Base-by-base conservation (phyloP, 202 grass and related monocot genomes). In the Brachypodium distachyon region DNA sequence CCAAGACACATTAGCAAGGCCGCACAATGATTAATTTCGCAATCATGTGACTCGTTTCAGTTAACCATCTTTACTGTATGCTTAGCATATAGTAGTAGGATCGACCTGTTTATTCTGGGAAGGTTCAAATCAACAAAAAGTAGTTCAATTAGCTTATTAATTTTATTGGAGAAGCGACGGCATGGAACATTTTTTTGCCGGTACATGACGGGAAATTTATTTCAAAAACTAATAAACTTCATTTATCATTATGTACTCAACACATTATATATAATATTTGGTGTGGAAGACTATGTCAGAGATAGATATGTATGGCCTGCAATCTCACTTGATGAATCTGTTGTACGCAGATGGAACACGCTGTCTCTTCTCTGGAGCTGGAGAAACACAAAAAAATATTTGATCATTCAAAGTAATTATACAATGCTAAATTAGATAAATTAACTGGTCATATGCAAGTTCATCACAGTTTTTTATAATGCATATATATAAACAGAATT, bases 331-430 rank as follows among this genome's bases (percentile, higher is more conserved):
- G 89, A 96, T 96, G 50, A 96, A 96, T 80, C 81, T 82, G 61
- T 96, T 96, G 61, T 96, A 96, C 55, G 89, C 89, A 49, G 92
- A 96, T 29, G 92, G 92, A 74, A 92, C 92, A 59, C 86, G 92
- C 39, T 96, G 92, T 54, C 78, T 92, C 78, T 92, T 96, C 86
- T 89, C 89, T 1, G 86, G 83, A 5, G 89, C 89, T 92, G 81
- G 22, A 52, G 56, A 84, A 7, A 54, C 41, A 14, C 12, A 70
- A 75, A 51, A 44, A 1, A 19, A 51, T 8, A 11, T 68, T 58
- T 13, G 0, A 71, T 85, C 62, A 73, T 13, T 9, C 13, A 4
- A 28, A 59, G 9, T 51, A 65, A 13, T 74, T 22, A 14, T 60
- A 40, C 17, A 23, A 18, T 0, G 17, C 3, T 29, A 37, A 50